phyloP scores from a whole-genome alignment of 345 rosid species.

The Lumnitzera racemosa region DNA sequence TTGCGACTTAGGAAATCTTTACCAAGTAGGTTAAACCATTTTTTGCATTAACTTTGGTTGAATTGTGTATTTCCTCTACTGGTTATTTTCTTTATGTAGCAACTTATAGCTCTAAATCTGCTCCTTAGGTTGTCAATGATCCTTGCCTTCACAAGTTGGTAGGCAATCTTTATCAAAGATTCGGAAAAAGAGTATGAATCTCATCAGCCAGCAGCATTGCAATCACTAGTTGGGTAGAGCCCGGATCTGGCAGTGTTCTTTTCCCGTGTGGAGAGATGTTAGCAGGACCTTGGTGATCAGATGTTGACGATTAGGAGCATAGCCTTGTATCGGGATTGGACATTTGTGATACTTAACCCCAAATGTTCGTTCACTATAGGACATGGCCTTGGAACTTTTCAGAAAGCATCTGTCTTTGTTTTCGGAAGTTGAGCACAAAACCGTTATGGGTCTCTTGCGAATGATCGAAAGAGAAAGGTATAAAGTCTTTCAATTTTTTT shows the following conservation, averaged over 20 bases:
- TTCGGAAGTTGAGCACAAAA: constrained; percentile 90
- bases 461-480: constrained; percentile 98
- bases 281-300: constrained; percentile 94
- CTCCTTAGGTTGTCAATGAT: constrained; percentile 71
- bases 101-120: constrained; percentile 11
- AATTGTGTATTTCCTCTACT: constrained; percentile 5
- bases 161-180: constrained; percentile 77
- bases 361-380: constrained; percentile 84
- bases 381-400: constrained; percentile 97
- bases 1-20: constrained; percentile 74
- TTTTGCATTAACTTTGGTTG: neutral
- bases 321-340: constrained; percentile 86
- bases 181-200: constrained; percentile 87
- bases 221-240: constrained; percentile 83
- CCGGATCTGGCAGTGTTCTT: constrained; percentile 90
- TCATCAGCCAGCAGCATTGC: constrained; percentile 66
- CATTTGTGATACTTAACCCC: constrained; percentile 86
- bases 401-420: constrained; percentile 76
- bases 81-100: constrained; percentile 6
- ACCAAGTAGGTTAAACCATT: constrained; percentile 46
- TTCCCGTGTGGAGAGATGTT: constrained; percentile 83
- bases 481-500: neutral
- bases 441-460: constrained; percentile 84
- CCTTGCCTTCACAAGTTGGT: constrained; percentile 90
- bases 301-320: constrained; percentile 95